Evolutionary conservation across 139 green algal genomes (phyloP).

Genomic region (Pleodorina starrii): DNA sequence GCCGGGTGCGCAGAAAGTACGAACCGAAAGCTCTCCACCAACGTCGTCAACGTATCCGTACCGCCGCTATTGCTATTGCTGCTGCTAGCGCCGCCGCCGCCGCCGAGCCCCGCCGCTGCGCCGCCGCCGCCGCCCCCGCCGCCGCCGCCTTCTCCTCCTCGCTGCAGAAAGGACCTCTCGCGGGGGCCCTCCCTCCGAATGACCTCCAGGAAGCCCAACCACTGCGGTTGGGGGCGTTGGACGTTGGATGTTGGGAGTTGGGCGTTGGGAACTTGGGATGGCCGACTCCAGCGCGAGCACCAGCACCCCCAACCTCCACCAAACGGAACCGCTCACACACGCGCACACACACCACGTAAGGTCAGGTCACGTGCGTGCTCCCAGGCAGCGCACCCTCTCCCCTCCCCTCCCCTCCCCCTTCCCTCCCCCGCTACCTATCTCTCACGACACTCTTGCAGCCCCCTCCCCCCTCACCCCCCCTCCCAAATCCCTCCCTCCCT

Average conservation of each 20-base stretch:
- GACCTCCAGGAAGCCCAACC: conserved; percentile 81
- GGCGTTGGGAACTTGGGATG: too few relatives aligned
- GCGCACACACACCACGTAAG: too few relatives aligned
- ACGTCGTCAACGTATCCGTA: conserved; percentile 65
- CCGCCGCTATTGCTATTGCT: conserved; percentile 23
- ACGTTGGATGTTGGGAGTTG: too few relatives aligned
- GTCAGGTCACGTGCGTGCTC: too few relatives aligned
- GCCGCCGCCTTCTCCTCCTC: neutral
- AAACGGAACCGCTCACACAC: too few relatives aligned
- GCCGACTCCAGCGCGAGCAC: too few relatives aligned
- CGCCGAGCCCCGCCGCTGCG: neutral
- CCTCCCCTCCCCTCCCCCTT: neutral
- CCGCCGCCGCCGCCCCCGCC: neutral
- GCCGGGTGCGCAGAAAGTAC: conserved; percentile 66
- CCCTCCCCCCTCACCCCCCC: neutral
- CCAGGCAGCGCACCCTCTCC: too few relatives aligned
- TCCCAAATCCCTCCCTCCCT: neutral
- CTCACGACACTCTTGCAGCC: neutral
- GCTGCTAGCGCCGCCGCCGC: neutral
- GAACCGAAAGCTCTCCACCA: conserved; percentile 78
- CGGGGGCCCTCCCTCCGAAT: conserved; percentile 74
- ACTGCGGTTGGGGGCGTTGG: conserved; percentile 53
- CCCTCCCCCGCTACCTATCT: too few relatives aligned
- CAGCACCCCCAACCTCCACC: too few relatives aligned
- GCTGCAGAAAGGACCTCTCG: conserved; percentile 65